Conservation (phyloP, 192 early-diverging fungal species). For the Diversispora epigaea region DNA sequence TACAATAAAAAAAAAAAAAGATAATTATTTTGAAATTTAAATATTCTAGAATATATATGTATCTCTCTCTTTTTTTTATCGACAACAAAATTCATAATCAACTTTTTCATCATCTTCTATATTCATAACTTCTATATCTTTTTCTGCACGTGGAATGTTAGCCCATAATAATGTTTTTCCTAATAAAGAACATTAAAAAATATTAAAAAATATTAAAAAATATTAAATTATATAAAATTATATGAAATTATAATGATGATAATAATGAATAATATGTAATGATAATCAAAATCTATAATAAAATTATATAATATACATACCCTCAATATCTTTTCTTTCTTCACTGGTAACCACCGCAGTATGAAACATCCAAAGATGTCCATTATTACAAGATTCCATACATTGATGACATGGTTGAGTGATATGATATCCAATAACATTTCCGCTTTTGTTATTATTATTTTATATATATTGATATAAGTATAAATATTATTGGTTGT, state of each 20-base stretch:
- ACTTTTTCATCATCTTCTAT: conserved; percentile 7
- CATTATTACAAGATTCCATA: conserved; percentile 91
- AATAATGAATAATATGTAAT: not conserved
- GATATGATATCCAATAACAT: conserved; percentile 77
- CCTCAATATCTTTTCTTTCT: conserved; percentile 44
- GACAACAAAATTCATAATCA: conserved; percentile 8
- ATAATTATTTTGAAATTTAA: no score
- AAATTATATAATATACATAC: conserved; percentile 2
- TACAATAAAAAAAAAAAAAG: no score
- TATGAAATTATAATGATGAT: not conserved
- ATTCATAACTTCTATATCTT: not conserved
- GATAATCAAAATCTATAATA: not conserved
- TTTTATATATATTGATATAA: not conserved
- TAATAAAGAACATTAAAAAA: not conserved
- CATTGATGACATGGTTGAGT: conserved; percentile 84
- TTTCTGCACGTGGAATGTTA: conserved; percentile 17
- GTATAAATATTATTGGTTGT: not conserved
- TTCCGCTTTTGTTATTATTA: conserved; percentile 54
- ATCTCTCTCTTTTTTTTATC: not conserved
- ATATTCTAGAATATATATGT: no score
- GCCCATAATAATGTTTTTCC: conserved; percentile 26
- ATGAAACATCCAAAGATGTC: conserved; percentile 97
- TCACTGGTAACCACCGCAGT: conserved; percentile 67
- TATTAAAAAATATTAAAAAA: no score
- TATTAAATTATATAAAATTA: not conserved